Percentiles rank a stretch among this genome's conserved stretches.
phyloP scores from a whole-genome alignment of 2,329 filamentous ascomycete species.

The Fusarium begoniae region DNA sequence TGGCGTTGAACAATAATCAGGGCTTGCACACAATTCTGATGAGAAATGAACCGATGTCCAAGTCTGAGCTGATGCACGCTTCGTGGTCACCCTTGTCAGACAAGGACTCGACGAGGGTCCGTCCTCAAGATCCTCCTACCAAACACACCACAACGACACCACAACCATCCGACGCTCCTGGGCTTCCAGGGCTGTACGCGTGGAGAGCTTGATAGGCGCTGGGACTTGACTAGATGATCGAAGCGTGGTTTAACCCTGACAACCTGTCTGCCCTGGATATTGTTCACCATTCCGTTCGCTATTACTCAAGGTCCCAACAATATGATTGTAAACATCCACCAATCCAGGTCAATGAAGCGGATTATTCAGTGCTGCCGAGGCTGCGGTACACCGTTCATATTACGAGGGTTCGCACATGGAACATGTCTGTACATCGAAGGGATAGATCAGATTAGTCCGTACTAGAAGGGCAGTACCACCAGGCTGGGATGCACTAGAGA shows the following conservation, averaged over 20 bases:
- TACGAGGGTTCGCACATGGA: conserved; percentile 18
- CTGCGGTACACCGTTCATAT: not conserved
- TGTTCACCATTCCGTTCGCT: conserved; percentile 15
- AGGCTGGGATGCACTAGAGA: conserved; percentile 30
- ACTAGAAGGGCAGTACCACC: conserved; percentile 25
- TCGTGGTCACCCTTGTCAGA: conserved; percentile 23
- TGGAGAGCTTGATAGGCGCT: conserved; percentile 19
- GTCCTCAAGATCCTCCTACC: conserved; percentile 16
- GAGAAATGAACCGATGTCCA: conserved; percentile 23
- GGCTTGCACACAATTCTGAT: conserved; percentile 9
- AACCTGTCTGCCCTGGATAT: conserved; percentile 30
- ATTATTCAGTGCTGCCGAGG: conserved; percentile 4
- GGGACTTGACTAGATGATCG: conserved; percentile 6
- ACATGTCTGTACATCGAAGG: conserved; percentile 17
- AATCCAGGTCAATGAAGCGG: conserved; percentile 22
- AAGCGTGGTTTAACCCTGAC: conserved; percentile 33
- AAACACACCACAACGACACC: conserved; percentile 44
- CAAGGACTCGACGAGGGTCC: conserved; percentile 25
- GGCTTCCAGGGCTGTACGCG: conserved; percentile 11
- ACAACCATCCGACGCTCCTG: conserved; percentile 39
- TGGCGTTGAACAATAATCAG: conserved; percentile 9
- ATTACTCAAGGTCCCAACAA: conserved; percentile 26
- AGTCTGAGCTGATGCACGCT: conserved; percentile 29
- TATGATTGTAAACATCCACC: conserved; percentile 30
- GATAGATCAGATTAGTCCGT: conserved; percentile 28